These are phyloP conservation scores for Syncephalastrum racemosum DNA, from an alignment of 371 early-diverging fungal species.

Conservation along the genomic window DNA sequence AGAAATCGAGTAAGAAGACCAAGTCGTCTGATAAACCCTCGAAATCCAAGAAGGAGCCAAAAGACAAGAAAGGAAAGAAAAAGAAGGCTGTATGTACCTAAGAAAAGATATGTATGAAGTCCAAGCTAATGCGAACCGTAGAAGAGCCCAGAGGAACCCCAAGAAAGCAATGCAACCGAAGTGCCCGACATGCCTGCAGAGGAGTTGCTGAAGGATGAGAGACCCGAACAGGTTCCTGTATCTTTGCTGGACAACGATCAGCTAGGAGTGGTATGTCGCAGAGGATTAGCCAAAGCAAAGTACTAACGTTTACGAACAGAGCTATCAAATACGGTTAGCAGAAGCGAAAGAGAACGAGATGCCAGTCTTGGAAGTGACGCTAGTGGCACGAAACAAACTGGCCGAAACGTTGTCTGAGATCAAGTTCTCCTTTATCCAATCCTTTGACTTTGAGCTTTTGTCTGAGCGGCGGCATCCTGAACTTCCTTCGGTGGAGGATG, in stretches of 20 bases:
- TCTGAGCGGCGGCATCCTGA: conserved; percentile 18
- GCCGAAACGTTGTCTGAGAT: conserved; percentile 28
- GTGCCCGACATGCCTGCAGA: conserved; percentile 15
- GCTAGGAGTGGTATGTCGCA: conserved; percentile 25
- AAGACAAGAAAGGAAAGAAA: conserved; percentile 29
- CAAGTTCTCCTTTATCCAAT: conserved; percentile 31
- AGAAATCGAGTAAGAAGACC: conserved; percentile 16
- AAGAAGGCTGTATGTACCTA: conserved; percentile 5
- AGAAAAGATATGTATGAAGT: too few species aligned
- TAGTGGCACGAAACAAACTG: conserved; percentile 8
- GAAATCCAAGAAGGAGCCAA: conserved; percentile 20
- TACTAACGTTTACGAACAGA: conserved; percentile 17
- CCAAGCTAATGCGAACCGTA: too few species aligned
- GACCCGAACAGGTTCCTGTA: conserved; percentile 11
- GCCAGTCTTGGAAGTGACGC: conserved; percentile 9
- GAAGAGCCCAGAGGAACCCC: too few species aligned
- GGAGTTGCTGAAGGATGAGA: conserved; percentile 17
- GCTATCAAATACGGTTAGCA: conserved; percentile 10
- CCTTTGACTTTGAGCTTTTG: conserved; percentile 33
- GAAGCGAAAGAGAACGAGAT: conserved; percentile 11
- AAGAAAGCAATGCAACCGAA: conserved; percentile 1
- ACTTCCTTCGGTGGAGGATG: conserved; percentile 32
- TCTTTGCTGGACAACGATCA: conserved; percentile 22
- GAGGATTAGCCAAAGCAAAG: conserved; percentile 3
- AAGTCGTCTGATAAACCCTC: too few species aligned